phyloP scores from a whole-genome alignment of 2,329 filamentous ascomycete genomes.

The Ceratocystis cacaofunesta region DNA sequence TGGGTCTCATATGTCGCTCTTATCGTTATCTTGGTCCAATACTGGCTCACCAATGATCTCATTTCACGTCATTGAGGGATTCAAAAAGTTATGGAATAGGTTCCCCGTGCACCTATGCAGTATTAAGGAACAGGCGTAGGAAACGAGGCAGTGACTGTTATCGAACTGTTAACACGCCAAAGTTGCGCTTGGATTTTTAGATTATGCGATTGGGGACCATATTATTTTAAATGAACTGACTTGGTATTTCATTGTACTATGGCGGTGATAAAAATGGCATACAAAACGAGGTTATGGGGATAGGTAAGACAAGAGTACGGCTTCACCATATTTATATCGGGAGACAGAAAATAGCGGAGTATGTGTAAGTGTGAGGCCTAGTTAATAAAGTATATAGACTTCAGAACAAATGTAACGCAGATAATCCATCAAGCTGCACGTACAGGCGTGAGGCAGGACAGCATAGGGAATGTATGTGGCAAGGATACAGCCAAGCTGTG shows the following conservation, averaged over 20 bases:
- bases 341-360: too few species aligned
- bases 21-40: background rate
- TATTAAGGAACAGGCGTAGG: background rate
- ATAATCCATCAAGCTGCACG: background rate
- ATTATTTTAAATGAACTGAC: too few species aligned
- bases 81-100: background rate
- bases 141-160: background rate
- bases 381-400: too few species aligned
- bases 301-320: too few species aligned
- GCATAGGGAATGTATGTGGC: background rate
- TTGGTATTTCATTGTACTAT: too few species aligned
- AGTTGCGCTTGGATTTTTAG: background rate
- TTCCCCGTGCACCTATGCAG: background rate
- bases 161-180: background rate
- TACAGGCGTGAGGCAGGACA: background rate
- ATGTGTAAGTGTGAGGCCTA: too few species aligned
- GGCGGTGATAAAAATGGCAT: too few species aligned
- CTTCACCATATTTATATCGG: too few species aligned
- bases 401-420: background rate
- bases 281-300: too few species aligned
- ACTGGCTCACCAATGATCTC: background rate
- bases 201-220: background rate
- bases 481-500: background rate
- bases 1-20: background rate
- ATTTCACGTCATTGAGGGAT: constrained; percentile 3